phyloP scores from a whole-genome alignment of 805 yeast genomes.

The Vanderwaltozyma verrucispora region DNA sequence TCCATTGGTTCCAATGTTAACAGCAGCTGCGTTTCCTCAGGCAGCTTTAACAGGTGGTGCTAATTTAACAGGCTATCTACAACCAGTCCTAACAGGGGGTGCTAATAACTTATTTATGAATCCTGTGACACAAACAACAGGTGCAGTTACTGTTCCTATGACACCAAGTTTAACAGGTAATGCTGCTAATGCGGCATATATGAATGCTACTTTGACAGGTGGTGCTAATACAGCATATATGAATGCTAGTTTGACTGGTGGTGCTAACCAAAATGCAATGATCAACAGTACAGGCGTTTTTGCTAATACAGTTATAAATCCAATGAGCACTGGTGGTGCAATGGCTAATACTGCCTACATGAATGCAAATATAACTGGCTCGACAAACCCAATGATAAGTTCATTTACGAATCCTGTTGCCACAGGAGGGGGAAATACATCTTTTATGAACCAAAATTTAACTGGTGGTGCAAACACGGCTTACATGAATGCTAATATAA shows the following conservation, averaged over 20 bases:
- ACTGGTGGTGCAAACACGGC: slow-evolving; percentile 2
- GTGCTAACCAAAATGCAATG: no score
- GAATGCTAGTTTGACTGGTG: slow-evolving; percentile 1
- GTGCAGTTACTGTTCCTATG: slow-evolving; percentile 5
- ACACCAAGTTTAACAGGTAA: slow-evolving; percentile 14
- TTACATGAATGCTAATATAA: neutral
- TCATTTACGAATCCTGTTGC: slow-evolving; percentile 11
- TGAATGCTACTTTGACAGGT: slow-evolving; percentile 4
- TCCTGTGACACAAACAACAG: neutral
- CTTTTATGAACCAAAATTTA: neutral
- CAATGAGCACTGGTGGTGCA: slow-evolving; percentile 3
- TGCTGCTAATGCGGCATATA: slow-evolving; percentile 1
- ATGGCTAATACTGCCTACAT: neutral
- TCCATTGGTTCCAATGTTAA: slow-evolving; percentile 12
- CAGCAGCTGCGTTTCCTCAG: slow-evolving; percentile 10
- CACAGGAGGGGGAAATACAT: slow-evolving; percentile 10
- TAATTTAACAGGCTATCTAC: neutral
- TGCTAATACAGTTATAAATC: neutral
- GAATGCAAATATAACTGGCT: slow-evolving; percentile 1
- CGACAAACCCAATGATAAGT: neutral
- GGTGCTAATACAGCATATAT: neutral
- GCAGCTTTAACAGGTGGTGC: slow-evolving; percentile 16
- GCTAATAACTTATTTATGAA: neutral
- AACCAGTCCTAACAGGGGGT: slow-evolving; percentile 3
- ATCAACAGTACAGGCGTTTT: no score